Evolutionary conservation across 768 basidiomycete species (phyloP).

Genomic region (Termitomyces sp.): DNA sequence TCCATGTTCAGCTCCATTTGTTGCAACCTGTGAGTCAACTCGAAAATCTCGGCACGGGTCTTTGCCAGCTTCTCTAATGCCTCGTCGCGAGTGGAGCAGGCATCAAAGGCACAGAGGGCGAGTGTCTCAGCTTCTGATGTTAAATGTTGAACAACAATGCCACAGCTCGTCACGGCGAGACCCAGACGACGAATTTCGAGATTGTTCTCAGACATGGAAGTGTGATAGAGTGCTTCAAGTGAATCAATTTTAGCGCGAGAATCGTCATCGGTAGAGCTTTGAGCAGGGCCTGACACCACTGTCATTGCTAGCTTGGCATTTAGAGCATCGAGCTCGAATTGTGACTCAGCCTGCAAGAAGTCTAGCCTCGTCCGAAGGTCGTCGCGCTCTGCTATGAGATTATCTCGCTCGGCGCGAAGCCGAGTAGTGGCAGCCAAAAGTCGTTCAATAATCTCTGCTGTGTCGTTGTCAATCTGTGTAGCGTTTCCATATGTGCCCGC

Average conservation of each 20-base stretch:
- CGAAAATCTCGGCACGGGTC: conserved; percentile 16
- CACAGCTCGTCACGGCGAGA: conserved; percentile 27
- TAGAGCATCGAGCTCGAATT: conserved; percentile 55
- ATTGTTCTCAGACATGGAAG: conserved; percentile 19
- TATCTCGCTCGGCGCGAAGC: conserved; percentile 60
- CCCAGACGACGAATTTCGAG: conserved; percentile 25
- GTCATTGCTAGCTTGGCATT: conserved; percentile 37
- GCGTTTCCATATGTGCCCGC: not conserved
- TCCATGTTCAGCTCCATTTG: conserved; percentile 25
- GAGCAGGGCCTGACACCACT: conserved; percentile 18
- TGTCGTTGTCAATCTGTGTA: conserved; percentile 19
- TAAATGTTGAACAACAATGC: conserved; percentile 34
- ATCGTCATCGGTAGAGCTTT: conserved; percentile 15
- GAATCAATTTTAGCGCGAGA: conserved; percentile 25
- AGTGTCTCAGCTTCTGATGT: conserved; percentile 20
- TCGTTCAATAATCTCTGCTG: conserved; percentile 41
- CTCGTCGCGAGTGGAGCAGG: conserved; percentile 5
- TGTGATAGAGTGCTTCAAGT: conserved; percentile 16
- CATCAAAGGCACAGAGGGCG: not conserved
- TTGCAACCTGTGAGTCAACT: conserved; percentile 19
- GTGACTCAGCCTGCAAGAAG: conserved; percentile 64
- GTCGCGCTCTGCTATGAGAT: conserved; percentile 51
- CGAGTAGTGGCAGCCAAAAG: conserved; percentile 61
- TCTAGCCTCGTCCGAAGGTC: conserved; percentile 54
- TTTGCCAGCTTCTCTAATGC: conserved; percentile 9